These are phyloP conservation scores for Lyophyllum shimeji DNA, from an alignment of 768 basidiomycete genomes.

Conservation along the genomic window DNA sequence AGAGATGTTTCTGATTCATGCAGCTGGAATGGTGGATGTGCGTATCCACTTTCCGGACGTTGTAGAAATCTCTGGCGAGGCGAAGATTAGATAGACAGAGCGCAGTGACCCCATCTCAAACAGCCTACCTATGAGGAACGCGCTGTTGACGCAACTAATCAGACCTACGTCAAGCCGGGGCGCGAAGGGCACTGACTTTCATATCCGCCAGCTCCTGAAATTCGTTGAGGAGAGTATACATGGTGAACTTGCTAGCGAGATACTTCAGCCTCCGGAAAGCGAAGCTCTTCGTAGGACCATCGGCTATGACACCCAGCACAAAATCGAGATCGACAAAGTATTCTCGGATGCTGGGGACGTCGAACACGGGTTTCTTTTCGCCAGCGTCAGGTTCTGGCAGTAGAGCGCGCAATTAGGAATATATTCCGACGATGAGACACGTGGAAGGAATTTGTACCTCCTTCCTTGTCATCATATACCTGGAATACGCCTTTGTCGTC, in stretches of 20 bases:
- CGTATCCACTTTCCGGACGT: constrained; percentile 96
- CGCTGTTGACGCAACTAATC: constrained; percentile 39
- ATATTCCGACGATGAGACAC: neutral
- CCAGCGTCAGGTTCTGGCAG: constrained; percentile 23
- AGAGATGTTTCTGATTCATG: constrained; percentile 99
- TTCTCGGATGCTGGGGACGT: constrained; percentile 84
- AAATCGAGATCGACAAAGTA: constrained; percentile 97
- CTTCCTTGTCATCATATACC: constrained; percentile 56
- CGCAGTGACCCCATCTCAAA: neutral
- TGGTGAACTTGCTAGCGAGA: constrained; percentile 88
- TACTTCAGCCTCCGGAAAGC: constrained; percentile 92
- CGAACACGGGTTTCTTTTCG: constrained; percentile 61
- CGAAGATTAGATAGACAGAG: neutral
- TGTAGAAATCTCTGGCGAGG: constrained; percentile 89
- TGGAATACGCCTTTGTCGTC: constrained; percentile 93
- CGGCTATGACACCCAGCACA: constrained; percentile 85
- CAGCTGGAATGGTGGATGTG: constrained; percentile 98
- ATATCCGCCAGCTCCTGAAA: constrained; percentile 93
- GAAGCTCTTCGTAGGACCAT: constrained; percentile 95
- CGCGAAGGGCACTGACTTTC: constrained; percentile 63
- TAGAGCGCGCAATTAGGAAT: too few relatives aligned
- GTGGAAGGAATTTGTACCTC: constrained; percentile 21
- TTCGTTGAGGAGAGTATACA: constrained; percentile 91
- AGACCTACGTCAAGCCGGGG: neutral
- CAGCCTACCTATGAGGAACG: constrained; percentile 75